Evolutionary conservation across 352 stramenopile genomes (phyloP).

Genomic region (Phytophthora vignae): DNA sequence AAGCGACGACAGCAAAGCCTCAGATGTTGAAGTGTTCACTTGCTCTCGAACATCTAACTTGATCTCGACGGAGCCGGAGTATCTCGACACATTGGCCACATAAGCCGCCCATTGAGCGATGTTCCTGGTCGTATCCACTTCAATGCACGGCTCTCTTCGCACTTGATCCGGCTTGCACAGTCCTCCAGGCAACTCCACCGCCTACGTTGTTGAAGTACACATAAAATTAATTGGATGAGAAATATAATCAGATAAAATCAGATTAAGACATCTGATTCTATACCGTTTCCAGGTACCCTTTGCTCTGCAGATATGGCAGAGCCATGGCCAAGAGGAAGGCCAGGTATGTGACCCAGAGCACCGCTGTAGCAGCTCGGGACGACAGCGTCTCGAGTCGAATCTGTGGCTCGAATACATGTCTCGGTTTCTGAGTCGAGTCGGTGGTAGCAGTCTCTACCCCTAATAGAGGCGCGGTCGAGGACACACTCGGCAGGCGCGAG

Average conservation of each 20-base stretch:
- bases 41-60: slow-evolving; percentile 60
- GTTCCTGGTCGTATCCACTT: slow-evolving; percentile 61
- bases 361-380: slow-evolving; percentile 70
- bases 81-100: slow-evolving; percentile 76
- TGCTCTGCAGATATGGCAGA: slow-evolving; percentile 80
- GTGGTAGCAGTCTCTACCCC: slow-evolving; percentile 14
- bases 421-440: slow-evolving; percentile 30
- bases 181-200: slow-evolving; percentile 59
- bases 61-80: slow-evolving; percentile 68
- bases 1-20: not conserved
- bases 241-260: slow-evolving; percentile 9
- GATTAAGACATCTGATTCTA: slow-evolving; percentile 7
- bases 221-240: slow-evolving; percentile 4
- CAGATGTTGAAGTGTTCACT: slow-evolving; percentile 46
- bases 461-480: slow-evolving; percentile 38
- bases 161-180: slow-evolving; percentile 43
- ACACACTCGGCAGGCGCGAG: slow-evolving; percentile 50
- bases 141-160: slow-evolving; percentile 59
- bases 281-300: slow-evolving; percentile 76
- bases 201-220: slow-evolving; percentile 39
- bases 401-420: slow-evolving; percentile 49
- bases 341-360: slow-evolving; percentile 83
- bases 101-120: slow-evolving; percentile 74
- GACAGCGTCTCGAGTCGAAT: slow-evolving; percentile 87
- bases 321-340: slow-evolving; percentile 74